Percentiles rank a stretch among this genome's conserved stretches.
Evolutionary conservation across 257 asterid species (phyloP).

Genomic region (Solanum lycopersicoides): DNA sequence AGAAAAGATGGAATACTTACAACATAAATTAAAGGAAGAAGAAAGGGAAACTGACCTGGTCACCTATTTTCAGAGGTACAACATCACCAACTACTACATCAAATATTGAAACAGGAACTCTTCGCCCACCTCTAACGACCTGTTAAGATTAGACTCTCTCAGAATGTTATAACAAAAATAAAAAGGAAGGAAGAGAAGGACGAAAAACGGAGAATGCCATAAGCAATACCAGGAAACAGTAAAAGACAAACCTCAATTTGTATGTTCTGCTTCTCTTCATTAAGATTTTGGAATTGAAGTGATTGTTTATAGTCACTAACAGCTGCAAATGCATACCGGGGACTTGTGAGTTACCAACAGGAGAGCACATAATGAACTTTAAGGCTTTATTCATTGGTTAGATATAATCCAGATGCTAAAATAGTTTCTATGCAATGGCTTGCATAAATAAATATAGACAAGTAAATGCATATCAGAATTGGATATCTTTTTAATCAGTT

Average conservation of each 20-base stretch:
- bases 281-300: conserved; percentile 88
- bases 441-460: background rate
- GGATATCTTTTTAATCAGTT: background rate
- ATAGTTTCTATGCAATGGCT: background rate
- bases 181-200: background rate
- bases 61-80: conserved; percentile 93
- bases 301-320: conserved; percentile 92
- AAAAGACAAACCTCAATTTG: conserved; percentile 69
- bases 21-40: background rate
- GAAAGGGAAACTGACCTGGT: conserved; percentile 48
- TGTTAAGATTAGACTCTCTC: conserved; percentile 14
- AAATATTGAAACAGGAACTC: conserved; percentile 70
- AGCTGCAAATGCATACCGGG: conserved; percentile 36
- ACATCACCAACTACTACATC: conserved; percentile 90
- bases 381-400: background rate
- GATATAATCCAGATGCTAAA: background rate
- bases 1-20: background rate
- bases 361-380: background rate
- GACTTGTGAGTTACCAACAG: background rate
- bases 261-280: conserved; percentile 94
- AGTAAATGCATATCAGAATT: background rate
- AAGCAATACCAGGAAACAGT: background rate
- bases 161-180: background rate
- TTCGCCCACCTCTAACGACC: conserved; percentile 85
- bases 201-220: background rate